phyloP scores from a whole-genome alignment of 2,329 filamentous ascomycete species.

The Ophiosphaerella narmari region DNA sequence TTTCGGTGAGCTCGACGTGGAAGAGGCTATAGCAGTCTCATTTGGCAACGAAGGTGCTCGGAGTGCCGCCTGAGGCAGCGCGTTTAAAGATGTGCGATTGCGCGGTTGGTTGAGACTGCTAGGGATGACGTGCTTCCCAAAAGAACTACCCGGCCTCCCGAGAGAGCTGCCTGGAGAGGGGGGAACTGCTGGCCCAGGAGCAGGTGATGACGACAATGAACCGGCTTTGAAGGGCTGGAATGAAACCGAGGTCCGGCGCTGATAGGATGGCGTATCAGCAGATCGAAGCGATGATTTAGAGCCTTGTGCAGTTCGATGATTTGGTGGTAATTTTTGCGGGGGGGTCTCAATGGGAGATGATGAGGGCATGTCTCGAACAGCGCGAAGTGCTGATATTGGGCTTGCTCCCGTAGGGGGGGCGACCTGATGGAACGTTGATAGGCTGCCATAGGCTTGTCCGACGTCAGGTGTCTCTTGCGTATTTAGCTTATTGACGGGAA shows the following conservation, averaged over 20 bases:
- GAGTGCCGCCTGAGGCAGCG: constrained; percentile 75
- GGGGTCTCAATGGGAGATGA: constrained; percentile 57
- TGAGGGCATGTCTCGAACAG: constrained; percentile 63
- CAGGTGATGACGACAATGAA: constrained; percentile 86
- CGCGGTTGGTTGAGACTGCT: constrained; percentile 57
- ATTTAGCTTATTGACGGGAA: constrained; percentile 65
- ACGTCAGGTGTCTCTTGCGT: constrained; percentile 60
- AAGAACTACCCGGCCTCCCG: constrained; percentile 40
- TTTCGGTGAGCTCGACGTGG: constrained; percentile 76
- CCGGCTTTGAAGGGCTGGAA: constrained; percentile 97
- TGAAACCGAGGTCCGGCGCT: constrained; percentile 79
- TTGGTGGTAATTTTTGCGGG: constrained; percentile 55
- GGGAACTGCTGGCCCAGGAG: constrained; percentile 56
- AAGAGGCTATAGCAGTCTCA: constrained; percentile 66
- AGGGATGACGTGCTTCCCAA: constrained; percentile 24
- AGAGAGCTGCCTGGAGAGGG: constrained; percentile 58
- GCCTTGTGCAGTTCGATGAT: constrained; percentile 51
- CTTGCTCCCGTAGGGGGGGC: constrained; percentile 77
- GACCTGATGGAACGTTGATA: constrained; percentile 86
- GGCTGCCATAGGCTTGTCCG: constrained; percentile 83
- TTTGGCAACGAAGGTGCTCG: constrained; percentile 67
- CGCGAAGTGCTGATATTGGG: constrained; percentile 80
- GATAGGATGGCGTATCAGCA: constrained; percentile 57
- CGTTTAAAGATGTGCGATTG: constrained; percentile 73
- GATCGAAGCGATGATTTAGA: constrained; percentile 57